These are phyloP conservation scores for Microdochium trichocladiopsis DNA, from an alignment of 2,329 filamentous ascomycete species.

Conservation along the genomic window DNA sequence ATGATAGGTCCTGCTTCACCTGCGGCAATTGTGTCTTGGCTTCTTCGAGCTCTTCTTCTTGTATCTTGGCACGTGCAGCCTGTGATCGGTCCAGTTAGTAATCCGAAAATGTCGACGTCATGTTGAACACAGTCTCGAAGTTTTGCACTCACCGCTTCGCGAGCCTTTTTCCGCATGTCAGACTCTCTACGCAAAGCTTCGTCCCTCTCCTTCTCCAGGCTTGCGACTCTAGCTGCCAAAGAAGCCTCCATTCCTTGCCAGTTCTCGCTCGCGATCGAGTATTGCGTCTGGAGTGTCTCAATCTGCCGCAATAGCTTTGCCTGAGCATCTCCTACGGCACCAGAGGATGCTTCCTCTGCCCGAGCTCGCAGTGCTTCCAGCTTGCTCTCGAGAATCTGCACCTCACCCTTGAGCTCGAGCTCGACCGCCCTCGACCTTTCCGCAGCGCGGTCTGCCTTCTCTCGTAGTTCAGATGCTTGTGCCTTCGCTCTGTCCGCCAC, in stretches of 20 bases:
- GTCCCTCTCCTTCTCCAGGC: slow-evolving; percentile 84
- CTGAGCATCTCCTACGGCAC: slow-evolving; percentile 73
- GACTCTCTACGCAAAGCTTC: slow-evolving; percentile 77
- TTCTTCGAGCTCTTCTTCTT: slow-evolving; percentile 79
- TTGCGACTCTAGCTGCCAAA: slow-evolving; percentile 67
- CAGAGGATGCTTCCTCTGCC: slow-evolving; percentile 84
- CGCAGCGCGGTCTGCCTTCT: slow-evolving; percentile 64
- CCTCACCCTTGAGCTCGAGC: slow-evolving; percentile 73
- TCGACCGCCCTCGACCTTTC: slow-evolving; percentile 65
- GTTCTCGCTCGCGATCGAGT: slow-evolving; percentile 88
- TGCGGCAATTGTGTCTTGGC: slow-evolving; percentile 55
- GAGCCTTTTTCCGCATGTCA: slow-evolving; percentile 81
- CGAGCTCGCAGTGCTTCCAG: slow-evolving; percentile 79
- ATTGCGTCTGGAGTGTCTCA: slow-evolving; percentile 92
- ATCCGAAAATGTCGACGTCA: neutral
- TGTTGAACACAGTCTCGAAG: neutral
- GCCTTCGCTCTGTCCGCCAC: slow-evolving; percentile 57
- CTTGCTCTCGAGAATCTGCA: slow-evolving; percentile 74
- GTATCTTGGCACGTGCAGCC: slow-evolving; percentile 55
- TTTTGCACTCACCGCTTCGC: slow-evolving; percentile 64
- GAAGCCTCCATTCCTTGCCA: slow-evolving; percentile 96
- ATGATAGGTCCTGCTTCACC: slow-evolving; percentile 56
- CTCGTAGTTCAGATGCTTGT: slow-evolving; percentile 65
- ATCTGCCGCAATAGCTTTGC: slow-evolving; percentile 89
- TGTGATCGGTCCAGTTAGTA: slow-evolving; percentile 27